These are phyloP conservation scores for Limonomyces culmigenus DNA, from an alignment of 1,284 basidiomycete species.

Conservation along the genomic window DNA sequence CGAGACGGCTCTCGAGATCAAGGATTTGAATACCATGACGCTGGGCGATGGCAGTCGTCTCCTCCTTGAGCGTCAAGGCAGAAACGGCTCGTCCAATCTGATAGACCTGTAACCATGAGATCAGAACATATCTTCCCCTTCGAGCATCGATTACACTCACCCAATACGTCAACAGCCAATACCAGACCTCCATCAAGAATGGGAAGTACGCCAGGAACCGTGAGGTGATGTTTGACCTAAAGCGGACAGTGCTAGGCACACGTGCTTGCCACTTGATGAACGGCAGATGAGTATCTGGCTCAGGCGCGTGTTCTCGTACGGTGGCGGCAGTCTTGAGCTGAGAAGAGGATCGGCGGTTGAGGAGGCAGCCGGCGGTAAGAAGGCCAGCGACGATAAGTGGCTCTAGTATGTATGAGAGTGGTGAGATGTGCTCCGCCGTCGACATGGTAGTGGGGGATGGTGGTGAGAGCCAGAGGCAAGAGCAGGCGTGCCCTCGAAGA, in stretches of 20 bases:
- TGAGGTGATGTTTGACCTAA: conserved; percentile 4
- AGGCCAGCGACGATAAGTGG: conserved; percentile 6
- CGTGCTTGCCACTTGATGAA: conserved; percentile 1
- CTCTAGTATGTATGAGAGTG: conserved; percentile 3
- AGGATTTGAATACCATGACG: conserved; percentile 14
- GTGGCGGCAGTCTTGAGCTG: not conserved
- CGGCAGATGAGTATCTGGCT: not conserved
- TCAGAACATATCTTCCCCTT: not conserved
- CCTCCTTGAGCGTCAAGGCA: conserved; percentile 16
- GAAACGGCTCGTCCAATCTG: conserved; percentile 16
- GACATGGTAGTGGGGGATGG: conserved; percentile 1
- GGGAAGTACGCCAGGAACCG: conserved; percentile 3
- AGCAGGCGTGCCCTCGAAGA: too few relatives aligned
- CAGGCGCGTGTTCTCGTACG: not conserved
- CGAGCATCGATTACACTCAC: not conserved
- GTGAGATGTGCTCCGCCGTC: not conserved
- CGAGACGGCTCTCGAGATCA: conserved; percentile 11
- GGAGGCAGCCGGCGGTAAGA: conserved; percentile 5
- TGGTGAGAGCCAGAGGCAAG: too few relatives aligned
- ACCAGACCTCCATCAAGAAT: conserved; percentile 6
- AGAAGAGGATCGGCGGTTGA: conserved; percentile 4
- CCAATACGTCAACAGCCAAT: conserved; percentile 8
- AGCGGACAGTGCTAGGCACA: conserved; percentile 3
- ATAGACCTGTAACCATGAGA: conserved; percentile 9
- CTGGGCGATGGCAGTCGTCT: conserved; percentile 13